Conservation (phyloP, 2,329 filamentous ascomycete species). For the Proliferodiscus dingleyae region DNA sequence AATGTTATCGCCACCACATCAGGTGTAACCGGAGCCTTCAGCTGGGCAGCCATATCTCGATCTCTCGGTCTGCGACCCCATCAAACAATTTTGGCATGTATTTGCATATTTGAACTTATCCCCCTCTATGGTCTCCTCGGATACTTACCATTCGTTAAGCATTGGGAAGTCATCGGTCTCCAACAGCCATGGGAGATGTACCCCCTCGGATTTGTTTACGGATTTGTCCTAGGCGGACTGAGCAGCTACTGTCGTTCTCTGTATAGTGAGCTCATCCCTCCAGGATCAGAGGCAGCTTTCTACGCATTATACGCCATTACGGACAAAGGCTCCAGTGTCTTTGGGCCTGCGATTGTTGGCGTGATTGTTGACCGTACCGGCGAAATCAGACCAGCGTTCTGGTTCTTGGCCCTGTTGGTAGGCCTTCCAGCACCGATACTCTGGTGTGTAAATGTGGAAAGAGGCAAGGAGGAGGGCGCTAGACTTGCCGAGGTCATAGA, state of each 20-base stretch:
- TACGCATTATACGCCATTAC: slow-evolving; percentile 97
- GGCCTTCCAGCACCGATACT: slow-evolving; percentile 80
- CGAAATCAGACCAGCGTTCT: slow-evolving; percentile 81
- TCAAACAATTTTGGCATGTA: slow-evolving; percentile 89
- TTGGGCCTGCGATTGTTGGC: slow-evolving; percentile 90
- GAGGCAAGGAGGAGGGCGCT: slow-evolving; percentile 65
- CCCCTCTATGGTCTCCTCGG: slow-evolving; percentile 87
- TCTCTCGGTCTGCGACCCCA: slow-evolving; percentile 66
- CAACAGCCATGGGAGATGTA: slow-evolving; percentile 98
- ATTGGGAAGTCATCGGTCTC: slow-evolving; percentile 72
- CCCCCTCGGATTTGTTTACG: slow-evolving; percentile 82
- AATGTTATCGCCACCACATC: slow-evolving; percentile 84
- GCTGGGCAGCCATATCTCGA: slow-evolving; percentile 77
- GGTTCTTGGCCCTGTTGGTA: slow-evolving; percentile 83
- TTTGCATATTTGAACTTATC: slow-evolving; percentile 85
- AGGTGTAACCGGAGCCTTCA: slow-evolving; percentile 83
- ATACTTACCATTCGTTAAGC: slow-evolving; percentile 75
- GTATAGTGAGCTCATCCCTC: slow-evolving; percentile 89
- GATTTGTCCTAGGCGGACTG: slow-evolving; percentile 88
- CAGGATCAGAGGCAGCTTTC: slow-evolving; percentile 91
- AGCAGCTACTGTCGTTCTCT: slow-evolving; percentile 88
- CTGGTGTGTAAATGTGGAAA: slow-evolving; percentile 77
- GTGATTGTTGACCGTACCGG: slow-evolving; percentile 82
- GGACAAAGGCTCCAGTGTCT: slow-evolving; percentile 90
- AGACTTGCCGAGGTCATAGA: slow-evolving; percentile 58